A percentile compares a stretch with the other conserved stretches of the same genome.
phyloP scores from a whole-genome alignment of 257 asterid species.

The Datura wrightii region DNA sequence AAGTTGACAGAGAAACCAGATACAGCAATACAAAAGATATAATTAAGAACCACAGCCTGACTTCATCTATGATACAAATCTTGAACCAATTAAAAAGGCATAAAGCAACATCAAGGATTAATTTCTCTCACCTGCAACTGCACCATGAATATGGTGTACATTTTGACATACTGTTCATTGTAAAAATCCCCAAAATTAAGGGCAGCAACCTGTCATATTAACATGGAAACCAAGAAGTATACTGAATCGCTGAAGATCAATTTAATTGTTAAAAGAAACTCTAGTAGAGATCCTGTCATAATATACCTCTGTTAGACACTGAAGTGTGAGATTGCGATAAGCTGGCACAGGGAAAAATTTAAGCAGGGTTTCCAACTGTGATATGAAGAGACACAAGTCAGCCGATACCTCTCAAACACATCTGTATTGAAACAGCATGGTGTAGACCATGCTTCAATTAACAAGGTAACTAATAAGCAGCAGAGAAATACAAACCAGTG shows the following conservation, averaged over 20 bases:
- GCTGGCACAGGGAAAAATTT: conserved; percentile 77
- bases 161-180: conserved; percentile 72
- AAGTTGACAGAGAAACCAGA: background rate
- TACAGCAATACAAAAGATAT: conserved; percentile 17
- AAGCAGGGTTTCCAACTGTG: conserved; percentile 88
- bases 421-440: background rate
- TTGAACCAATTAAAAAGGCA: background rate
- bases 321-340: conserved; percentile 91
- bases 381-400: conserved; percentile 30
- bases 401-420: conserved; percentile 1
- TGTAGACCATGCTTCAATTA: background rate
- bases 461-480: conserved; percentile 36
- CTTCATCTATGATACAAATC: background rate
- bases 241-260: background rate
- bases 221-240: conserved; percentile 25
- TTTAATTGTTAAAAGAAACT: conserved; percentile 22
- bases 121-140: conserved; percentile 78
- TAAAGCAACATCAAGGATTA: conserved; percentile 12
- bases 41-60: background rate
- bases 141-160: conserved; percentile 77
- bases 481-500: conserved; percentile 69
- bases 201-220: conserved; percentile 78
- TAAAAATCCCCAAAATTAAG: conserved; percentile 90
- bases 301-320: conserved; percentile 92
- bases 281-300: conserved; percentile 1